Conservation (phyloP, 306 rosid genomes). For the Mimosa bimucronata region DNA sequence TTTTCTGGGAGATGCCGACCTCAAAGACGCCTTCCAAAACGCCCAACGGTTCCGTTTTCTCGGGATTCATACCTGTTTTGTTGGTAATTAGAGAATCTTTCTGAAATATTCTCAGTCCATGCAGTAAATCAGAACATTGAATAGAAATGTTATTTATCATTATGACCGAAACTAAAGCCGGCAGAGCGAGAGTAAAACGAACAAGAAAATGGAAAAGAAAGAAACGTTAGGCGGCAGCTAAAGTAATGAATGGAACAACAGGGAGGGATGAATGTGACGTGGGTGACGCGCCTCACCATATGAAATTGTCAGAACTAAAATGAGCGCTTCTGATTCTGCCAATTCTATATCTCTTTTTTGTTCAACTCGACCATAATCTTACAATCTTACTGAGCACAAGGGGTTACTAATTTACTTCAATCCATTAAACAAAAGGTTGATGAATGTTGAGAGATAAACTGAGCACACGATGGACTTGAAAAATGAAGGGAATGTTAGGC, state of each 20-base stretch:
- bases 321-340: slow-evolving; percentile 27
- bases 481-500: neutral
- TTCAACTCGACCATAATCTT: too few species aligned
- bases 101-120: neutral
- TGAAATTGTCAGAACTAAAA: slow-evolving; percentile 13
- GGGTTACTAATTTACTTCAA: neutral
- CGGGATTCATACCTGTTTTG: neutral
- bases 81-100: neutral
- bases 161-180: slow-evolving; percentile 1
- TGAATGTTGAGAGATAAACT: neutral
- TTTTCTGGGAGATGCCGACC: neutral
- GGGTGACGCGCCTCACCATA: slow-evolving; percentile 20
- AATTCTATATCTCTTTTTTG: too few species aligned
- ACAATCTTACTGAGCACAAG: too few species aligned
- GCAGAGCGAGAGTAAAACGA: slow-evolving; percentile 6
- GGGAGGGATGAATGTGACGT: slow-evolving; percentile 35
- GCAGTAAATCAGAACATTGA: neutral
- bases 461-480: neutral
- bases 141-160: neutral
- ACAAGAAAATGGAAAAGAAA: neutral
- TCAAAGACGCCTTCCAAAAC: neutral
- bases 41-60: neutral
- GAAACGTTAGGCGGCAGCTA: slow-evolving; percentile 9
- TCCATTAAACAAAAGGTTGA: neutral
- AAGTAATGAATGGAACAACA: slow-evolving; percentile 32